Base-by-base conservation (phyloP, 2,329 filamentous ascomycete genomes). In the Botrytis byssoidea region DNA sequence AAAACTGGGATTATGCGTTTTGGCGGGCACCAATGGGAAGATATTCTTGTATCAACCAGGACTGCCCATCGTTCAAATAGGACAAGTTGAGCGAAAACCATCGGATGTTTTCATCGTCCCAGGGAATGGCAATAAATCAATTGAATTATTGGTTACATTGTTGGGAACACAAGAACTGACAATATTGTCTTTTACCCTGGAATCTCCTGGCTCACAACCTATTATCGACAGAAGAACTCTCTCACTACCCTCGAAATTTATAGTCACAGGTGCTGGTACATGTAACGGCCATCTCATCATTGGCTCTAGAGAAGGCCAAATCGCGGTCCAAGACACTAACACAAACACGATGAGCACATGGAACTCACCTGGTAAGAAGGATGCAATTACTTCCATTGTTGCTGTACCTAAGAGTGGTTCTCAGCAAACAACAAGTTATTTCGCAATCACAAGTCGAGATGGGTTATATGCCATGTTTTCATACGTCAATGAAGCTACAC, bases 361-460 rank as follows among this genome's bases (percentile, higher is more conserved):
- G 78, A 74, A 67, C 42, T 55, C 70, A 20, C 18, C 63, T 12
- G 37, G 57, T n/a, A 61, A 83, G 61, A 87, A 68, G 40, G 80
- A 97, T 78, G 88, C 92, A 12, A 88, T 97, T 61, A 95, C 92
- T 4, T 86, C 87, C 55, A 88, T 97, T 46, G 78, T 86, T 0
- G 82, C 85, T 16, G 83, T 89, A 8, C 83, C 20, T 8, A 75
- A 65, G 74, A 71, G 77, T 71, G 79, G 82, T 32, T 86, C 88
- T 73, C 29, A 59, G 40, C 70, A 72, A 18, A 29, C 14, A 9
- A 68, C 14, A 35, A 48, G 29, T 25, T 85, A 97, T 73, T 85
- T 97, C 60, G 82, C 95, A 22, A 91, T 91, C 0, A 93, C 92
- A 5, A 92, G 92, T 57, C 89, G 94, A 71, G 92, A 97, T 81